Base-by-base conservation (phyloP, 225 moss, liverwort and hornwort species). In the Straminergon stramineum region DNA sequence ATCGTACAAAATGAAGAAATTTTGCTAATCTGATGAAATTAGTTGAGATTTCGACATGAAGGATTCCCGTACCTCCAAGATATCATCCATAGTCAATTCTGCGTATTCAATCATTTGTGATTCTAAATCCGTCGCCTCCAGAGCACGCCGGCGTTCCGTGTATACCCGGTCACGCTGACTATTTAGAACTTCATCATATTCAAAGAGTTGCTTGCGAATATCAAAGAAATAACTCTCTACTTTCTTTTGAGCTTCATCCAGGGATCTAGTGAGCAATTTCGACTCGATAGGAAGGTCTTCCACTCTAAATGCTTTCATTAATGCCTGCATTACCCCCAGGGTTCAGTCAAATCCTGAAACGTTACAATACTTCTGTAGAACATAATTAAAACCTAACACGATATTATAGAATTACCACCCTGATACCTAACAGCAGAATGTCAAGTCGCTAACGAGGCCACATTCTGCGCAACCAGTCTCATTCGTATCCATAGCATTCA, bases 21-120 rank as follows among this genome's bases (percentile, higher is more conserved):
- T 60, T 80, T 10, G 39, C 43, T 79, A 10, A 71, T 60, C 74
- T 35, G 62, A 75, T 62, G 63, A 75, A 88, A 65, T 27, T 53
- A 73, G 8, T 45, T 70, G 55, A 30, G 31, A 43, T 62, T 78
- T 41, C 85, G 43, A 82, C 55, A 78, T 78, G 35, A 66, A 82
- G 41, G 30, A 75, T 21, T 85, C 17, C n/a, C 75, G 37, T 64
- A 96, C 98, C 94, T 95, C 95, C 83, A 99, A 90, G 84, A 99
- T 99, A 93, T 99, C 99, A 84, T 99, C 96, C 97, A 99, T 99
- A 66, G 99, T 99, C 93, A 99, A 86, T 93, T 99, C 99, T 52
- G 99, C 95, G 60, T 99, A 99, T 87, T 99, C 99, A 71, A 96
- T 90, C 92, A 99, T 93, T 88, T 96, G 94, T 81, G 96, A 90